Evolutionary conservation across 2,329 filamentous ascomycete genomes (phyloP), one percentile per base, ranked within the genome.

Genomic region (Trichothecium sympodiale): DNA sequence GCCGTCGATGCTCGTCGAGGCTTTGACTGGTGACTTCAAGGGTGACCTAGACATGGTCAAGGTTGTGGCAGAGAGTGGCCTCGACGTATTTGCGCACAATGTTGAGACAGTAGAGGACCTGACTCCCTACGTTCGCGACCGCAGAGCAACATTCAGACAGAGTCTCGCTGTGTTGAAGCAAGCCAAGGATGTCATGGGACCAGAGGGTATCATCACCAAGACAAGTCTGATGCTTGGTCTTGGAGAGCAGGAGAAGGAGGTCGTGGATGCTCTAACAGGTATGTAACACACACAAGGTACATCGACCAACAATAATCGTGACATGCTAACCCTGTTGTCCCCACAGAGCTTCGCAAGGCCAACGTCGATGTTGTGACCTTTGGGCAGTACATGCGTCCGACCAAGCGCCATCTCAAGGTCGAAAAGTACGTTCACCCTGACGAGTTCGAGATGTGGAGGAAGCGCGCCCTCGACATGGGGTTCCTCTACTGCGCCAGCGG

Each of bases 331-430:
- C n/a, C 20, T 25, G 10, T 6, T 25, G 10, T 25, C 15, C 9
- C 26, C 9, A 13, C 45, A 76, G 84, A 93, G 56, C 71, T 98
- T 10, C 75, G 91, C 39, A 79, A 79, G 45, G 73, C 77, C 39
- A 67, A 83, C 41, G 88, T 95, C 31, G 91, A 98, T 48, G 86
- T 98, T 10, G 87, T 98, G 39, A 98, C 91, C 0, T 98, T 98
- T 48, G 91, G 91, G n/a, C 91, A 98, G 66, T 98, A 98, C 67
- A 98, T 98, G 91, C 84, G 89, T 9, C 91, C 91, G 2, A 98
- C 91, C 4, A 98, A 96, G 69, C 77, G 89, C 31, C 91, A 98
- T 59, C 89, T 98, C 76, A 81, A 94, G 59, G 91, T 98, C 23
- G 83, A 94, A 52, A 86, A 89, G 57, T 98, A 98, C 56, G 75